These are phyloP conservation scores for Blastomyces gilchristii DNA, from an alignment of 2,329 filamentous ascomycete genomes.

Conservation along the genomic window DNA sequence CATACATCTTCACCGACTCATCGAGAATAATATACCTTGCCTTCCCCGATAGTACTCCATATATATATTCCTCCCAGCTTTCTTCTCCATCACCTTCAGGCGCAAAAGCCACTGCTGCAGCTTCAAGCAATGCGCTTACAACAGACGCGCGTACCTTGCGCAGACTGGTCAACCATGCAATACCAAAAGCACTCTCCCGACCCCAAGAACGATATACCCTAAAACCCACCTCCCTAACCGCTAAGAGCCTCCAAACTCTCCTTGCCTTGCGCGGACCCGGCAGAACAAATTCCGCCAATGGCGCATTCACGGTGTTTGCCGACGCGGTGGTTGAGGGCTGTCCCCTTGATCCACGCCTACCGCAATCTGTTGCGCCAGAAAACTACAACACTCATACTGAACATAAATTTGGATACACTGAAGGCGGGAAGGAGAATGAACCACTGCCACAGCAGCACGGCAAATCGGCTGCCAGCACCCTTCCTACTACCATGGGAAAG, in stretches of 20 bases:
- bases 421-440: conserved; percentile 16
- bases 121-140: conserved; percentile 14
- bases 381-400: conserved; percentile 19
- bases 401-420: neutral
- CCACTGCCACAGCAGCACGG: conserved; percentile 6
- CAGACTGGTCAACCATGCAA: conserved; percentile 62
- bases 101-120: neutral
- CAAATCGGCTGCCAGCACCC: neutral
- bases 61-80: conserved; percentile 55
- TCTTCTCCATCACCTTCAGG: conserved; percentile 26
- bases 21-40: conserved; percentile 67
- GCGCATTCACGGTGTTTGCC: conserved; percentile 71
- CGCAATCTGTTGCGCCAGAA: conserved; percentile 25
- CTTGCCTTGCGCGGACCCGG: conserved; percentile 59
- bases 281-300: conserved; percentile 59
- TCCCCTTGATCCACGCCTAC: conserved; percentile 40
- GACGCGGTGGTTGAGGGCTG: conserved; percentile 47
- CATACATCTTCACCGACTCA: conserved; percentile 43
- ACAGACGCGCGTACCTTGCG: conserved; percentile 55
- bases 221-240: conserved; percentile 55
- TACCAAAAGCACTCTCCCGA: conserved; percentile 71
- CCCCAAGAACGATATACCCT: conserved; percentile 63
- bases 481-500: conserved; percentile 12
- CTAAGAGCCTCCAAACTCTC: conserved; percentile 60
- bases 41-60: conserved; percentile 70